Evolutionary conservation across 805 yeast genomes (phyloP).

Genomic region (Saccharomycopsis lassenensis): DNA sequence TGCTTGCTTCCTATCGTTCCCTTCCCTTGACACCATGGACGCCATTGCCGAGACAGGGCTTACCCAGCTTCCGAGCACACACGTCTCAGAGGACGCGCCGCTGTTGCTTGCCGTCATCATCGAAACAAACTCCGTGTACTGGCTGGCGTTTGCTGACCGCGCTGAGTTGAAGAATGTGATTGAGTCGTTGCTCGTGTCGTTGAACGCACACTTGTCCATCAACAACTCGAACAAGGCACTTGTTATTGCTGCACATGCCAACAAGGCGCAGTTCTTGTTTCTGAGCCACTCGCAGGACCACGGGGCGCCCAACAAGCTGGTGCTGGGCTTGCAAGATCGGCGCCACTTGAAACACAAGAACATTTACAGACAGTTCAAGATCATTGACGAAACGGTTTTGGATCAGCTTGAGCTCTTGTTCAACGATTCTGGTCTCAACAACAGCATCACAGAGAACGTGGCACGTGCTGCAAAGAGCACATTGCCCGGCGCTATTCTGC

Average conservation of each 20-base stretch:
- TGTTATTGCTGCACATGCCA: slow-evolving; percentile 63
- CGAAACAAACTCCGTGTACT: slow-evolving; percentile 57
- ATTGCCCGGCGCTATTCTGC: slow-evolving; percentile 69
- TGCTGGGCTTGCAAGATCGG: neutral
- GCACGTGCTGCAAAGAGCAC: slow-evolving; percentile 33
- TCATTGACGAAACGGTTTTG: slow-evolving; percentile 65
- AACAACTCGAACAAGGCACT: slow-evolving; percentile 80
- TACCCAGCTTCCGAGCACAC: slow-evolving; percentile 21
- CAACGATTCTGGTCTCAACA: slow-evolving; percentile 25
- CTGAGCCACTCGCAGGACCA: slow-evolving; percentile 31
- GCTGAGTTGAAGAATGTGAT: slow-evolving; percentile 48
- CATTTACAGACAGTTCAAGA: slow-evolving; percentile 78
- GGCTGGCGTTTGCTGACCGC: slow-evolving; percentile 30
- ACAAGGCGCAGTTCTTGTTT: slow-evolving; percentile 58
- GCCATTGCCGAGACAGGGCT: slow-evolving; percentile 55
- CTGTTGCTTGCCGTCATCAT: slow-evolving; percentile 68
- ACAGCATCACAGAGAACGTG: no score
- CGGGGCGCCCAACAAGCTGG: neutral
- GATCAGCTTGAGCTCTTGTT: slow-evolving; percentile 43
- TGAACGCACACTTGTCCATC: slow-evolving; percentile 81
- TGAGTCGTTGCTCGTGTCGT: slow-evolving; percentile 57
- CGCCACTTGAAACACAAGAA: slow-evolving; percentile 29
- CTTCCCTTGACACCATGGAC: no score
- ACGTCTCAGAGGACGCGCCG: slow-evolving; percentile 53
- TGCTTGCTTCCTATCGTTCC: no score